Percentiles rank a stretch among this genome's conserved stretches.
phyloP scores from a whole-genome alignment of 1,139 yeast genomes.

The Diutina rugosa region DNA sequence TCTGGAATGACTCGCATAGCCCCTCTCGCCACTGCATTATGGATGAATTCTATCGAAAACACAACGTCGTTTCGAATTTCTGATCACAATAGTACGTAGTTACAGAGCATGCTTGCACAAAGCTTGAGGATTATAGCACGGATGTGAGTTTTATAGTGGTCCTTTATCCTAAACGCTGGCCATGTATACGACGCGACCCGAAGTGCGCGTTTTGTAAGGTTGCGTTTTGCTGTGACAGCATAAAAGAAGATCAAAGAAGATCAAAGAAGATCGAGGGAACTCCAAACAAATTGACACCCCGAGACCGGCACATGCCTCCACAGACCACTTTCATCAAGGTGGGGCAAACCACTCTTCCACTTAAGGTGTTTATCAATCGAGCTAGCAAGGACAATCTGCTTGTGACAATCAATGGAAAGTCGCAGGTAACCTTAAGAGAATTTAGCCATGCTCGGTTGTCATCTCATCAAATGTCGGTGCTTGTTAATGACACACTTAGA shows the following conservation, averaged over 20 bases:
- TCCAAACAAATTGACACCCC: background rate
- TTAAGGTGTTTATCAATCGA: background rate
- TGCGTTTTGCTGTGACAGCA: background rate
- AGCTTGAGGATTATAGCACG: too few species aligned
- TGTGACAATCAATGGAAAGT: background rate
- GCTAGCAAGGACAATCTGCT: background rate
- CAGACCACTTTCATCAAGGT: background rate
- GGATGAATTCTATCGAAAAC: too few species aligned
- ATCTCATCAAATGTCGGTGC: background rate
- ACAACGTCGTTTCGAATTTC: too few species aligned
- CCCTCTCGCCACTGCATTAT: too few species aligned
- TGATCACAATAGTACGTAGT: too few species aligned
- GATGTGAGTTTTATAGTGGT: too few species aligned
- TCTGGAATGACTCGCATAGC: too few species aligned
- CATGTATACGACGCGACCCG: background rate
- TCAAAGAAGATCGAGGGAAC: too few species aligned
- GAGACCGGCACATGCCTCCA: background rate
- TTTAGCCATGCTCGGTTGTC: background rate
- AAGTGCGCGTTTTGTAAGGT: background rate
- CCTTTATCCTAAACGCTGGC: too few species aligned
- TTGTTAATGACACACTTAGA: background rate
- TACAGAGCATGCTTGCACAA: too few species aligned
- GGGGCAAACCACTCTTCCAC: background rate
- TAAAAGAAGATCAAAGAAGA: background rate
- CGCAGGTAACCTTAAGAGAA: background rate